Evolutionary conservation across 352 stramenopile species (phyloP).

Genomic region (Plasmopara halstedii): DNA sequence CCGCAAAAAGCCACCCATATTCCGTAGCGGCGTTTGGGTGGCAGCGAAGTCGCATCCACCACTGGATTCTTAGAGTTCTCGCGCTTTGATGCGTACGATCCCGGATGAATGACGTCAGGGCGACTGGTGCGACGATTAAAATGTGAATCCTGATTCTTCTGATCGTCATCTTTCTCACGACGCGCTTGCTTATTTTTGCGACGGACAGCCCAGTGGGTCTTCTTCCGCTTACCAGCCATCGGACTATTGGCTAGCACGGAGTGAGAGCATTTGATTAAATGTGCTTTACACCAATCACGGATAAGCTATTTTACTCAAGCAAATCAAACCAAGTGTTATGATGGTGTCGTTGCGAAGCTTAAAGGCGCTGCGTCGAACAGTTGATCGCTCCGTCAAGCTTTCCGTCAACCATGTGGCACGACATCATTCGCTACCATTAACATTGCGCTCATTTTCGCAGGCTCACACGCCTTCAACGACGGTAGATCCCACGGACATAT

Average conservation of each 20-base stretch:
- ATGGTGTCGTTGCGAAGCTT: constrained; percentile 27
- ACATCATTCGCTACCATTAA: constrained; percentile 11
- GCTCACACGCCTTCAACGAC: constrained; percentile 8
- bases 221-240: constrained; percentile 57
- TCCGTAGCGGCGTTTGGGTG: constrained; percentile 44
- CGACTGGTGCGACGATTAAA: constrained; percentile 50
- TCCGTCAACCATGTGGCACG: background rate
- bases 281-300: constrained; percentile 10
- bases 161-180: constrained; percentile 11
- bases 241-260: background rate
- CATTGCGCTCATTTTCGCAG: constrained; percentile 30
- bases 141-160: constrained; percentile 16
- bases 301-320: too few species aligned
- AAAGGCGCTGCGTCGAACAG: constrained; percentile 24
- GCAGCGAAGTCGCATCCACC: background rate
- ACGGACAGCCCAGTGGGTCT: constrained; percentile 61
- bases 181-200: constrained; percentile 72
- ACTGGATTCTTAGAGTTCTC: constrained; percentile 6
- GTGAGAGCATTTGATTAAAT: background rate
- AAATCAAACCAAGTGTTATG: background rate
- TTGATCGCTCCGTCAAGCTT: constrained; percentile 4
- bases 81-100: constrained; percentile 65
- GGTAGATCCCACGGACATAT: constrained; percentile 41
- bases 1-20: constrained; percentile 85
- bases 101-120: constrained; percentile 55